Base-by-base conservation (phyloP, 2,329 filamentous ascomycete genomes). In the Hypoxylon sp. region DNA sequence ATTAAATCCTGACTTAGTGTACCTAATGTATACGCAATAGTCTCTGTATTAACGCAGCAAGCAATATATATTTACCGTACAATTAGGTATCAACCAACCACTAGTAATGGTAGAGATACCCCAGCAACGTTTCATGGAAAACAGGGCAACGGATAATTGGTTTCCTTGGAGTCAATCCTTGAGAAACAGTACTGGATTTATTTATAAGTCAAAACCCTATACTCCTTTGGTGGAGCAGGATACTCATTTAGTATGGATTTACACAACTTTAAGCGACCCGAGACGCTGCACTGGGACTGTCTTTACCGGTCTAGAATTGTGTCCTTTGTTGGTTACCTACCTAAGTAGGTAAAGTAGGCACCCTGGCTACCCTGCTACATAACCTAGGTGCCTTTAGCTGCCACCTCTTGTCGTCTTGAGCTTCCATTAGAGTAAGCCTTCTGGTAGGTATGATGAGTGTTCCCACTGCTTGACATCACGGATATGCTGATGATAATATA, bases 221-320 rank as follows among this genome's bases (percentile, higher is more conserved):
- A 35, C 21, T 57, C 51, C n/a, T 48, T 35, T 47, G 42, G 53
- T 57, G 60, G 60, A 63, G 60, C 46, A 29, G 24, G 27, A 54
- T 31, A 15, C 29, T 10, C 15, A 3, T 27, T 27, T 8, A 39
- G 39, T 57, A 57, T 58, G 63, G 63, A 44, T 60, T 57, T 50
- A 42, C 39, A 42, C 32, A 59, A 61, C 63, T 61, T 61, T 62
- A 56, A 44, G 42, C 32, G 67, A 67, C 67, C 69, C 69, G 69
- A 69, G 67, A 71, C 69, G 67, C 46, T 61, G 69, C 27, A 65
- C 67, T 59, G 69, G 69, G 69, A 69, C 55, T 7, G 29, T 21
- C n/a, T 50, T 62, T 32, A 69, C 65, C 65, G 69, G 66, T 42
- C 48, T 37, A 62, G 54, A 57, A 47, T 15, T 52, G 15, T 42